phyloP scores from a whole-genome alignment of 495 filamentous ascomycete species.

The Hypoxylon perforatum region DNA sequence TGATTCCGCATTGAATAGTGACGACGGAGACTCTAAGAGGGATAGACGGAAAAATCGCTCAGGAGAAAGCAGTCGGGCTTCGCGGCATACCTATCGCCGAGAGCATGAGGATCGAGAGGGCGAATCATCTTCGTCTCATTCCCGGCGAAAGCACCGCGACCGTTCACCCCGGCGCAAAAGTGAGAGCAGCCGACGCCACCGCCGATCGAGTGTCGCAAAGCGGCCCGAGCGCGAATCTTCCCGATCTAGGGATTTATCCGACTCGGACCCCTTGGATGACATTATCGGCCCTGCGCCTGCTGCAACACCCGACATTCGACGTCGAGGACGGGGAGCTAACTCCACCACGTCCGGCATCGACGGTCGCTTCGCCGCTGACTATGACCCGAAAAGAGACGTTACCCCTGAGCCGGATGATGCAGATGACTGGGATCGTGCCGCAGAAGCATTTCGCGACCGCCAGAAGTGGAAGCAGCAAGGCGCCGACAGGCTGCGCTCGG shows the following conservation, averaged over 20 bases:
- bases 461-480: slow-evolving; percentile 82
- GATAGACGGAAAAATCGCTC: slow-evolving; percentile 14
- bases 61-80: slow-evolving; percentile 6
- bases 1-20: neutral
- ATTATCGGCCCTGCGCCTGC: slow-evolving; percentile 84
- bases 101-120: slow-evolving; percentile 26
- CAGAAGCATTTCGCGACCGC: slow-evolving; percentile 84
- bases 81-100: slow-evolving; percentile 13
- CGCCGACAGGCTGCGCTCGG: slow-evolving; percentile 79
- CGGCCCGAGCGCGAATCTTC: slow-evolving; percentile 12
- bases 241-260: slow-evolving; percentile 45
- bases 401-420: slow-evolving; percentile 62
- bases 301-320: slow-evolving; percentile 59
- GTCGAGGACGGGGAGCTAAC: slow-evolving; percentile 80
- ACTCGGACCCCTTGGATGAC: slow-evolving; percentile 82
- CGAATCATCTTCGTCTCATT: slow-evolving; percentile 30
- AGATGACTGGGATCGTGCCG: slow-evolving; percentile 85
- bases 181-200: neutral
- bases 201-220: slow-evolving; percentile 11
- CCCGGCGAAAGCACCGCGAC: slow-evolving; percentile 39
- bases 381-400: slow-evolving; percentile 80
- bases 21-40: slow-evolving; percentile 6
- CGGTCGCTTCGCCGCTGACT: slow-evolving; percentile 77
- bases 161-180: slow-evolving; percentile 44
- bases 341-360: slow-evolving; percentile 76